Evolutionary conservation across 768 basidiomycete genomes (phyloP).

Genomic region (Termitomyces sp.): DNA sequence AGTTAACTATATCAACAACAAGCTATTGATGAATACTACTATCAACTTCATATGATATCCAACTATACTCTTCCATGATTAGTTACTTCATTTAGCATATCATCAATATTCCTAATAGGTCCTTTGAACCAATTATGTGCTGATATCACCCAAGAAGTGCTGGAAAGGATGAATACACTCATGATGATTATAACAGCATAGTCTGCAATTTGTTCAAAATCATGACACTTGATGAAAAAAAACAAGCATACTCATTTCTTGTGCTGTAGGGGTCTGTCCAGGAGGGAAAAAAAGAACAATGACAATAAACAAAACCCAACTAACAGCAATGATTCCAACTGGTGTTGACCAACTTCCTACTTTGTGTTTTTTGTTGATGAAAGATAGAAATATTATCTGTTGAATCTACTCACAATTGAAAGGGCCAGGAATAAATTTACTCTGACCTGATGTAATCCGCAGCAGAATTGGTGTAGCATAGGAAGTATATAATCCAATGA

Average conservation of each 20-base stretch:
- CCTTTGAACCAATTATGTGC: neutral
- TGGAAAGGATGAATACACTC: neutral
- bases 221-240: neutral
- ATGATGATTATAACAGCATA: neutral
- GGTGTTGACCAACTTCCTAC: neutral
- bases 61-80: neutral
- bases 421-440: constrained; percentile 47
- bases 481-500: constrained; percentile 66
- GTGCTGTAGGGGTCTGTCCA: neutral
- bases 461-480: constrained; percentile 67
- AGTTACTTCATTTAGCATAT: neutral
- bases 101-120: neutral
- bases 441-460: constrained; percentile 62
- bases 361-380: neutral
- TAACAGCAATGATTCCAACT: neutral
- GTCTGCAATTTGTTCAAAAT: neutral
- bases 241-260: neutral
- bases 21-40: neutral
- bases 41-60: neutral
- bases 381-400: neutral
- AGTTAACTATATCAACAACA: no score
- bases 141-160: neutral
- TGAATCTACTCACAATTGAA: neutral
- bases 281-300: neutral
- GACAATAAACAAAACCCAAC: neutral